Conservation (phyloP, 306 rosid species). For the Dalbergia oliveri region DNA sequence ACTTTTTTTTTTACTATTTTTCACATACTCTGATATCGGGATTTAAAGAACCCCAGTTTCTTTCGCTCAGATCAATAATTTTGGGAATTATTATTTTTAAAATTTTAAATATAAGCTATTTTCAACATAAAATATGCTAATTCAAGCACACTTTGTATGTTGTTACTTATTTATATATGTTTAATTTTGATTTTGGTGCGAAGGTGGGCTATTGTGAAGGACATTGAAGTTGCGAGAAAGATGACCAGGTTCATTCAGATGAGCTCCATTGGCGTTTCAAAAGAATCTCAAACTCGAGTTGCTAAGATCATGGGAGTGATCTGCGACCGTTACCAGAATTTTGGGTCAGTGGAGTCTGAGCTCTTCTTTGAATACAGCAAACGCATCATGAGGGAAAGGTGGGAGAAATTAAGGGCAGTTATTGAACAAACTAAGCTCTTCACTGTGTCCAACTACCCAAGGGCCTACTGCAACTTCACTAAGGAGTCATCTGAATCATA, state of each 20-base stretch:
- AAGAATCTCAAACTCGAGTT: slow-evolving; percentile 78
- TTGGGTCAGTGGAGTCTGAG: slow-evolving; percentile 44
- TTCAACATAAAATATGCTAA: too few relatives aligned
- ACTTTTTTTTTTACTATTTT: too few relatives aligned
- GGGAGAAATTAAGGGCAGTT: slow-evolving; percentile 65
- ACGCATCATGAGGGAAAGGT: slow-evolving; percentile 61
- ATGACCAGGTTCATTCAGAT: slow-evolving; percentile 66
- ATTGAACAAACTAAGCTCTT: slow-evolving; percentile 49
- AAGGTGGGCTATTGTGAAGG: slow-evolving; percentile 89
- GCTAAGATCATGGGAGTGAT: slow-evolving; percentile 71
- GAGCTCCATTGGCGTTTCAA: slow-evolving; percentile 80
- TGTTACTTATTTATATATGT: too few relatives aligned
- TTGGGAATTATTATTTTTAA: too few relatives aligned
- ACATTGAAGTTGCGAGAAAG: slow-evolving; percentile 69
- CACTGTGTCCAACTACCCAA: slow-evolving; percentile 52
- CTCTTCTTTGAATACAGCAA: slow-evolving; percentile 61
- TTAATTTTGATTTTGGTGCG: slow-evolving; percentile 14
- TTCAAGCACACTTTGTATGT: too few relatives aligned
- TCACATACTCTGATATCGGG: too few relatives aligned
- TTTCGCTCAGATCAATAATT: too few relatives aligned
- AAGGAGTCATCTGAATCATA: slow-evolving; percentile 55
- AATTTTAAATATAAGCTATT: too few relatives aligned
- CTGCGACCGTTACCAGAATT: slow-evolving; percentile 62
- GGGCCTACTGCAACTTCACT: slow-evolving; percentile 60
- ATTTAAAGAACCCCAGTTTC: too few relatives aligned